A percentile compares a stretch with the other conserved stretches of the same genome.
Conservation (phyloP, 805 yeast genomes). For the Starmerella lactis-condensi region DNA sequence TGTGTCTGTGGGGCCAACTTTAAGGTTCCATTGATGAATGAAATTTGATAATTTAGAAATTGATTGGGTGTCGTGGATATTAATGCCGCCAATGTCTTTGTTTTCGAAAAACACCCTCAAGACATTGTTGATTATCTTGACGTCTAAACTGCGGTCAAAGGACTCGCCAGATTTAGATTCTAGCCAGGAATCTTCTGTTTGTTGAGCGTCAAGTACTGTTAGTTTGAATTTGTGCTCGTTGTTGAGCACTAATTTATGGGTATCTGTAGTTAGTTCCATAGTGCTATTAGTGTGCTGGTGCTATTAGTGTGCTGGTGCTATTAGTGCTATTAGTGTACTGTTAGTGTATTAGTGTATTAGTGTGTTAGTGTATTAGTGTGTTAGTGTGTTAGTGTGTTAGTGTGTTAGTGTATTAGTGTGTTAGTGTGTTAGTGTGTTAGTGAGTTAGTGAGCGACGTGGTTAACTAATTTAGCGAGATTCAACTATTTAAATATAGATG, state of each 20-base stretch:
- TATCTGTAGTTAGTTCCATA: too few species aligned
- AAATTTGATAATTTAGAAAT: constrained; percentile 8
- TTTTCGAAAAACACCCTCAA: constrained; percentile 12
- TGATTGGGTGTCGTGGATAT: constrained; percentile 2
- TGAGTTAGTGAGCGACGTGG: too few species aligned
- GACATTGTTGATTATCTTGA: constrained; percentile 4
- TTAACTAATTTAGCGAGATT: too few species aligned
- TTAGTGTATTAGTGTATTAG: too few species aligned
- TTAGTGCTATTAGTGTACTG: too few species aligned
- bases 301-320: too few species aligned
- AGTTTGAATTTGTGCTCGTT: constrained; percentile 12
- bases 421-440: too few species aligned
- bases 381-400: too few species aligned
- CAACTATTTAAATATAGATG: too few species aligned
- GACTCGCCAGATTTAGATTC: constrained; percentile 18
- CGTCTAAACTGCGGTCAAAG: constrained; percentile 11
- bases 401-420: too few species aligned
- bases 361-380: too few species aligned
- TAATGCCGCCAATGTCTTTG: constrained; percentile 11
- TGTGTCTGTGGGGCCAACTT: constrained; percentile 16
- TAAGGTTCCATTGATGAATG: constrained; percentile 12
- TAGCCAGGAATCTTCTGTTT: constrained; percentile 15
- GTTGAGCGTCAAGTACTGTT: constrained; percentile 7
- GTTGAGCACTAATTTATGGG: constrained; percentile 12
- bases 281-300: too few species aligned